Evolutionary conservation across 306 rosid genomes (phyloP).

Genomic region (Casuarina equisetifolia): DNA sequence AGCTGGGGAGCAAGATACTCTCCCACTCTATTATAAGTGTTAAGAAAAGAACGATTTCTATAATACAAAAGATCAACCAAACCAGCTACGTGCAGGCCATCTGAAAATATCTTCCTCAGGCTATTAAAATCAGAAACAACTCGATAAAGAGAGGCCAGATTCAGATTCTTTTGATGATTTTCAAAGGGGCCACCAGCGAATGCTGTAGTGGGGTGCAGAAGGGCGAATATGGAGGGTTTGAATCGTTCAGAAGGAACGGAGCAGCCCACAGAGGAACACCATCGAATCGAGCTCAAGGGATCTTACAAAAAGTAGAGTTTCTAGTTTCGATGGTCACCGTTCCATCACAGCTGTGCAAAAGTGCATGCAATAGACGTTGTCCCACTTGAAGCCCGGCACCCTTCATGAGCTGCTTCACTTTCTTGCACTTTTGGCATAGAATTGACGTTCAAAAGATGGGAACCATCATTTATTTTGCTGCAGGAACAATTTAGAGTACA

Average conservation of each 20-base stretch:
- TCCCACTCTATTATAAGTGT: neutral
- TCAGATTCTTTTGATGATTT: conserved; percentile 14
- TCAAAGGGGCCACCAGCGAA: neutral
- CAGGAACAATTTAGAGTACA: conserved; percentile 3
- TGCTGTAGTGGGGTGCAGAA: conserved; percentile 15
- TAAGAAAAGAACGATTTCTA: neutral
- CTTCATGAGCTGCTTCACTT: conserved; percentile 6
- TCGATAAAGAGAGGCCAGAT: neutral
- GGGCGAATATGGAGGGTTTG: conserved; percentile 30
- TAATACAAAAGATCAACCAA: neutral
- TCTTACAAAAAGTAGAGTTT: conserved; percentile 29
- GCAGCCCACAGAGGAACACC: conserved; percentile 20
- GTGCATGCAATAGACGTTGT: conserved; percentile 7
- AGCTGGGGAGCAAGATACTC: conserved; percentile 4
- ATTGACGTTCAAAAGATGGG: neutral
- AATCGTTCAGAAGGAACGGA: conserved; percentile 26
- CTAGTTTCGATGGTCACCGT: conserved; percentile 43
- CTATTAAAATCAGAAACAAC: neutral
- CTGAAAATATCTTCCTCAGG: neutral
- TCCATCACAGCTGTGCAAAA: conserved; percentile 34
- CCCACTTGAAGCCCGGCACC: conserved; percentile 26
- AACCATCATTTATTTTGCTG: neutral
- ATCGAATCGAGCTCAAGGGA: conserved; percentile 25
- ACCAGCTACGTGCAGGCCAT: neutral
- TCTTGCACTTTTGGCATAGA: conserved; percentile 8